These are phyloP conservation scores for Globisporangium canariense DNA, from an alignment of 352 stramenopile species.

Conservation along the genomic window DNA sequence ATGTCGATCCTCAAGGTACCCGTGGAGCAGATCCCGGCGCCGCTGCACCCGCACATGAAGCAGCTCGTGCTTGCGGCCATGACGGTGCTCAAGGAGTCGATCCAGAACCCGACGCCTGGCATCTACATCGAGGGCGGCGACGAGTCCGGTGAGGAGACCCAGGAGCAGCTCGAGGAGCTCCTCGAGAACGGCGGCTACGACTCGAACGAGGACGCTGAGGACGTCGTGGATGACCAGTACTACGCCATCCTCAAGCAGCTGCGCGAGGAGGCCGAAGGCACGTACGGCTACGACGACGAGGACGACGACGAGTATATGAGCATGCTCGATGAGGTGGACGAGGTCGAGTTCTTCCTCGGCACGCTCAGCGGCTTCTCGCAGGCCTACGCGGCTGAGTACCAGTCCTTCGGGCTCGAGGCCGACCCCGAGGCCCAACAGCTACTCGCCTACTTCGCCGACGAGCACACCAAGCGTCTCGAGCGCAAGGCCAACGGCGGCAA, in stretches of 20 bases:
- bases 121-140: conserved; percentile 62
- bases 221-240: conserved; percentile 93
- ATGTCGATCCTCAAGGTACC: conserved; percentile 90
- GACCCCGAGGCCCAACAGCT: conserved; percentile 56
- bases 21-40: conserved; percentile 69
- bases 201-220: conserved; percentile 87
- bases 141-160: conserved; percentile 40
- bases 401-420: conserved; percentile 56
- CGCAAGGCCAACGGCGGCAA: conserved; percentile 16
- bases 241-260: conserved; percentile 92
- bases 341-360: conserved; percentile 90
- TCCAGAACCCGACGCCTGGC: conserved; percentile 53
- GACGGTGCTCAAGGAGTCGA: conserved; percentile 80
- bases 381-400: conserved; percentile 48
- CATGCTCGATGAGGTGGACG: conserved; percentile 91
- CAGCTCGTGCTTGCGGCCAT: conserved; percentile 82
- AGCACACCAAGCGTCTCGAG: conserved; percentile 43
- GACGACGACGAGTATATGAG: conserved; percentile 92
- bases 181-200: conserved; percentile 91
- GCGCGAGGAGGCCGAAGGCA: conserved; percentile 82
- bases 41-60: conserved; percentile 86
- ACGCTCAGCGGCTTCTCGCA: conserved; percentile 81
- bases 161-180: conserved; percentile 77
- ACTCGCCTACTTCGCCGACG: conserved; percentile 51
- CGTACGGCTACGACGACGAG: conserved; percentile 77